Percentiles rank a stretch among this genome's conserved stretches.
phyloP scores from a whole-genome alignment of 192 early-diverging fungal species.

The Backusella westeae region DNA sequence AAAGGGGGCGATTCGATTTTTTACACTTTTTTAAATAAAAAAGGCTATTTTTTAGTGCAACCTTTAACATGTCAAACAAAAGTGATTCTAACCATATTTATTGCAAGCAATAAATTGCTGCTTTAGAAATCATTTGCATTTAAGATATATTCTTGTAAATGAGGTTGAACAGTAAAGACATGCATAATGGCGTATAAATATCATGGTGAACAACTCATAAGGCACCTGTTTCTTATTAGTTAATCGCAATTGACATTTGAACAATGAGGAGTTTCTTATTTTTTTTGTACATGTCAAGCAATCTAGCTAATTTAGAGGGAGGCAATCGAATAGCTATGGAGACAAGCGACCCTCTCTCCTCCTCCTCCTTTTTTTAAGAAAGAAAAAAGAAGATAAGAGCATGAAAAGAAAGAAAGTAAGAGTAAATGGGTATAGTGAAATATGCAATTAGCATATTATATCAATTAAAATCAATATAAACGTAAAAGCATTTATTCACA shows the following conservation, averaged over 20 bases:
- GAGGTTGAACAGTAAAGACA: neutral
- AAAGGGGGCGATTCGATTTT: neutral
- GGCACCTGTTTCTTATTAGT: neutral
- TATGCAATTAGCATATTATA: neutral
- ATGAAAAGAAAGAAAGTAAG: neutral
- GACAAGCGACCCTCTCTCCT: neutral
- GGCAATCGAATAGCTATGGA: neutral
- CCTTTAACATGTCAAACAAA: neutral
- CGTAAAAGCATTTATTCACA: neutral
- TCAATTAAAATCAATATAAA: conserved; percentile 4
- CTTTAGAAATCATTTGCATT: too few relatives aligned
- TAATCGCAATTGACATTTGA: neutral
- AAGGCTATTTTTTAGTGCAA: neutral
- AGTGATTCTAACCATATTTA: neutral
- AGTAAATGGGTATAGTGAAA: neutral
- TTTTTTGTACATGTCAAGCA: neutral
- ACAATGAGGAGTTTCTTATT: neutral
- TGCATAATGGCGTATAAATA: neutral
- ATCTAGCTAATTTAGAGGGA: neutral
- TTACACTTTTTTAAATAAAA: neutral
- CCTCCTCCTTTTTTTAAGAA: neutral
- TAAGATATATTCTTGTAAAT: too few relatives aligned
- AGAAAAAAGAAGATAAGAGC: neutral
- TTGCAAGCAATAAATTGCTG: neutral
- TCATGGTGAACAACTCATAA: neutral